Evolutionary conservation across 2,329 filamentous ascomycete species (phyloP), one percentile per base, ranked within the genome.

Genomic region (Phaeosphaeria sp.): DNA sequence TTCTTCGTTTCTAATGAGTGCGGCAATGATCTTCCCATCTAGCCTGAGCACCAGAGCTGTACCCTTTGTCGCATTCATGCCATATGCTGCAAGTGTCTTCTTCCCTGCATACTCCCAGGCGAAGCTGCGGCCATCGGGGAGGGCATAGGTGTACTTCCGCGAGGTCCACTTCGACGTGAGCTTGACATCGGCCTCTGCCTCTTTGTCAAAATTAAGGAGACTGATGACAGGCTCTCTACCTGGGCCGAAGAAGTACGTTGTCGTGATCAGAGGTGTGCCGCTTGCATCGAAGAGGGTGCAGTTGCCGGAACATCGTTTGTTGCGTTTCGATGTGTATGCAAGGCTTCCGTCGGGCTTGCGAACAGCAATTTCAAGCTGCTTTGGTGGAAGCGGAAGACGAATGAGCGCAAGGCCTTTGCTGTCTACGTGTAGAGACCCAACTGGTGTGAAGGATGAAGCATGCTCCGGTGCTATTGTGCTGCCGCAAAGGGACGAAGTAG

Each of bases 171-270:
- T 80, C 20, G 78, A 72, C 2, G 59, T 55, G 4, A 77, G 72
- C 50, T 74, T 74, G 40, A 80, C 67, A 20, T 71, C 60, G 15
- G 57, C 44, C 36, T 53, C 6, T 50, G 56, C 18, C 72, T 65
- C 52, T 1, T 51, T 48, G 40, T 69, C 66, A 8, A 73, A 64
- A 11, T 72, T 71, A 5, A 76, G 68, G 64, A 44, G 47, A 70
- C 61, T n/a, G 79, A 89, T 73, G 44, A 79, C 72, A 2, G 86
- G 86, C 6, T 83, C 79, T 2, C 80, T 79, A 42, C 79, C 79
- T 1, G 85, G 85, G 0, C 86, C 86, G 65, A 83, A 87, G 61
- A 81, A 82, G 73, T 88, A 88, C 3, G 79, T 81, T 0, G 86
- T 88, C 1, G 71, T 77, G 60, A 80, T 82, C n/a, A 86, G 65